Conservation (phyloP, 306 rosid species). For the Carpinus viminea region DNA sequence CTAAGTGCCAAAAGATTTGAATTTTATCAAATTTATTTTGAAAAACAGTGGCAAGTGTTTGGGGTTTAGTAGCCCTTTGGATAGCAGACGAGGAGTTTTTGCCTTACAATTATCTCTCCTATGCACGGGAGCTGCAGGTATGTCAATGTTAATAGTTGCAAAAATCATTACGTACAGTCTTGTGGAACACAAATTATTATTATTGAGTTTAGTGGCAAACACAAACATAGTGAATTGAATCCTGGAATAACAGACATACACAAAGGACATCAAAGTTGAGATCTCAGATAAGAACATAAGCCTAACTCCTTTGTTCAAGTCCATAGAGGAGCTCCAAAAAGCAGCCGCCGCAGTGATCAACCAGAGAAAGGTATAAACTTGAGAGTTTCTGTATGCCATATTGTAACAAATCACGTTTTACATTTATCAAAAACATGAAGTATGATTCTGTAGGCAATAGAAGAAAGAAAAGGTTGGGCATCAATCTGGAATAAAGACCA, state of each 20-base stretch:
- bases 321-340: constrained; percentile 57
- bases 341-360: constrained; percentile 47
- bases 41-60: constrained; percentile 64
- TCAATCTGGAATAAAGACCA: constrained; percentile 39
- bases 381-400: neutral
- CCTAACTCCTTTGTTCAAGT: constrained; percentile 52
- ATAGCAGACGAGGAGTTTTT: constrained; percentile 64
- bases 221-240: constrained; percentile 18
- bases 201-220: constrained; percentile 12
- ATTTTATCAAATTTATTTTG: neutral
- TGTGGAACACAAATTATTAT: neutral
- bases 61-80: constrained; percentile 79
- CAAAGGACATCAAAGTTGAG: constrained; percentile 39
- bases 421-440: neutral
- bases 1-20: constrained; percentile 4
- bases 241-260: constrained; percentile 38
- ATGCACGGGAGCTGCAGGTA: constrained; percentile 62
- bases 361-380: constrained; percentile 51
- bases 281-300: constrained; percentile 42
- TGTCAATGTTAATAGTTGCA: constrained; percentile 10
- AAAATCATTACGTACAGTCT: constrained; percentile 3
- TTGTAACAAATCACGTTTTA: neutral
- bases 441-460: constrained; percentile 42
- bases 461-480: constrained; percentile 47
- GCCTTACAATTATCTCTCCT: constrained; percentile 60